Base-by-base conservation (phyloP, 441 rosid genomes). In the Brassica balearica region DNA sequence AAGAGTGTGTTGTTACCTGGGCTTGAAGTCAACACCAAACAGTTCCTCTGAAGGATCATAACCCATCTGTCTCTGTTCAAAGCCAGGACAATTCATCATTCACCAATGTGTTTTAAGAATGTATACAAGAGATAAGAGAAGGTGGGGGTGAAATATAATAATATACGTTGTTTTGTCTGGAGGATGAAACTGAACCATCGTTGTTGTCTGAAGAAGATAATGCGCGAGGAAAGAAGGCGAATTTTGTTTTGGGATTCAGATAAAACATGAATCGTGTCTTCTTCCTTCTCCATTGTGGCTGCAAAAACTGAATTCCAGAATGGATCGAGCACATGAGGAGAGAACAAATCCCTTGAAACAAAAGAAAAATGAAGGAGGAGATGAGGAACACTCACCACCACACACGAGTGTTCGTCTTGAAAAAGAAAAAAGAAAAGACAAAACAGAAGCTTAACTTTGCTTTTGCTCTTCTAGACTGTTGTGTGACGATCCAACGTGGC, bases 1-100 rank as follows among this genome's bases (percentile, higher is more conserved):
- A 23, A 12, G 19, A 68, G 29, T 59, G 29, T 34, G 22, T 7
- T 15, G 60, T 55, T 55, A 91, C 96, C 92, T 89, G 65, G 90
- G 86, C 65, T 86, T 86, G 36, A 81, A 76, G 78, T 91, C 94
- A 55, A 82, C 88, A 64, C 87, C 90, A 67, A 92, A 83, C 12
- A 94, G 73, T 81, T 88, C 95, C 76, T 88, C 95, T 14, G 97
- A 90, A 82, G 94, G 92, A 85, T 92, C 97, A 82, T 90, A 91
- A 75, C 94, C 94, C 81, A 85, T 27, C 87, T 90, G 82, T 59
- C 72, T 71, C 73, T 63, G 64, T 69, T 73, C 68, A 82, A 69
- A 3, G 14, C 11, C 73, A 43, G 36, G 41, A 61, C 6, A 73
- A 10, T n/a, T 14, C 46, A 60, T 67, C 59, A 10, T n/a, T 14